Base-by-base conservation (phyloP, 225 moss, liverwort and hornwort species). In the Marchantia paleacea region DNA sequence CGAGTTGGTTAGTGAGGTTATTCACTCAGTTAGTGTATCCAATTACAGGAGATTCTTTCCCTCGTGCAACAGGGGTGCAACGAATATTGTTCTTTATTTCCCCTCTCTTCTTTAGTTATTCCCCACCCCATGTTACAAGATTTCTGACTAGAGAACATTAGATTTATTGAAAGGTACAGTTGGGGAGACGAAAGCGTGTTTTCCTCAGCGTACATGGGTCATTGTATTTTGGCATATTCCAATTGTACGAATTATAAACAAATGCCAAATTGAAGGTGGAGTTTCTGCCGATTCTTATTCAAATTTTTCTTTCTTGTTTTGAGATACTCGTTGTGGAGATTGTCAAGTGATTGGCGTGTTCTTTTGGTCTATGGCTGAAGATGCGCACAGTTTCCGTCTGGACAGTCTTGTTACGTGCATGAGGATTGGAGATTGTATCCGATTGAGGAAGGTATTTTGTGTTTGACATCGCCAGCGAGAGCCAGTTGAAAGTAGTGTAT, bases 21-120 rank as follows among this genome's bases (percentile, higher is more conserved):
- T 24, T 66, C 47, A 58, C 10, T 6, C 51, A 66, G 64, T 64
- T 78, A 77, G 78, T 19, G 18, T 78, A 78, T 52, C 78, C 67
- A 78, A 12, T 62, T 51, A 65, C 49, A 66, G 51, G 78, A 78
- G 52, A 78, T 78, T 78, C 78, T 78, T 78, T 78, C 64, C 78
- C 78, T 66, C 52, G 10, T 66, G 65, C 64, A 78, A 78, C 78
- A 52, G 78, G 78, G 78, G 65, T 78, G 78, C 78, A 78, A 52
- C 28, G 24, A 52, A 26, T 78, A 65, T 76, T 20, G 9, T 52
- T 73, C 30, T 75, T 58, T 76, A 39, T 76, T 76, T 58, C 19
- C 49, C 30, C 20, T 54, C 18, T 19, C 15, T 69, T 39, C 75
- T 16, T 22, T 47, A 10, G 6, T 10, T 61, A 0, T 20, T 58